These are phyloP conservation scores for Trichocladium uniseriatum DNA, from an alignment of 495 filamentous ascomycete species.

Conservation along the genomic window DNA sequence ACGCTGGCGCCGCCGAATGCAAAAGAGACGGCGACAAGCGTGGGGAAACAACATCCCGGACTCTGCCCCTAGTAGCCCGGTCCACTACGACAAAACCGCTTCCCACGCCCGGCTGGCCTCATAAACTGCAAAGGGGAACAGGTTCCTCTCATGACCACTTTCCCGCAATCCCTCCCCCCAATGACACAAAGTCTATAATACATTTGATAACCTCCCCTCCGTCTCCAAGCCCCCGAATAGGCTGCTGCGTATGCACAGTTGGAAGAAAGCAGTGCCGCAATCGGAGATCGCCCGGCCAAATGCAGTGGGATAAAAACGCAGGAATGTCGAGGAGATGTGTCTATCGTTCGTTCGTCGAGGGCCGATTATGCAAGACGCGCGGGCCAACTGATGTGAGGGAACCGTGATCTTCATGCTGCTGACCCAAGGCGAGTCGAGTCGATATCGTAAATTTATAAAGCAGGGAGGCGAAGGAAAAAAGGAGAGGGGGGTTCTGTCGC, in stretches of 20 bases:
- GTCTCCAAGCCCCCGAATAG: not conserved
- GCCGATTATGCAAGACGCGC: conserved; percentile 1
- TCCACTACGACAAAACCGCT: not conserved
- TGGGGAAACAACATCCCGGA: not conserved
- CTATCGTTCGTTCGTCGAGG: not conserved
- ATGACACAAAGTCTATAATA: not conserved
- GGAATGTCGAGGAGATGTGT: not conserved
- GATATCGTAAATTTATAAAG: too few relatives aligned
- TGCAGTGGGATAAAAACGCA: not conserved
- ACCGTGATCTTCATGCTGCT: not conserved
- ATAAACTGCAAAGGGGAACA: not conserved
- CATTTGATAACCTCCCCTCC: not conserved
- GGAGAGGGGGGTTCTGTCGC: conserved; percentile 4
- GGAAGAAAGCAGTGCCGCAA: not conserved
- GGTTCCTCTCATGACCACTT: not conserved
- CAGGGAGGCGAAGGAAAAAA: not conserved
- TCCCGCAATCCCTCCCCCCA: not conserved
- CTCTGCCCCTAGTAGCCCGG: not conserved
- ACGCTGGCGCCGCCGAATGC: conserved; percentile 1
- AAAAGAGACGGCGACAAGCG: not conserved
- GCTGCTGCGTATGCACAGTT: too few relatives aligned
- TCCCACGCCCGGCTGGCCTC: not conserved
- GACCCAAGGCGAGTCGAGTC: not conserved
- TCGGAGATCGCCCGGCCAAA: not conserved
- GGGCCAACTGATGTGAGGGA: not conserved